Base-by-base conservation (phyloP, 2,329 filamentous ascomycete species). In the Cladobotryum protrusum region DNA sequence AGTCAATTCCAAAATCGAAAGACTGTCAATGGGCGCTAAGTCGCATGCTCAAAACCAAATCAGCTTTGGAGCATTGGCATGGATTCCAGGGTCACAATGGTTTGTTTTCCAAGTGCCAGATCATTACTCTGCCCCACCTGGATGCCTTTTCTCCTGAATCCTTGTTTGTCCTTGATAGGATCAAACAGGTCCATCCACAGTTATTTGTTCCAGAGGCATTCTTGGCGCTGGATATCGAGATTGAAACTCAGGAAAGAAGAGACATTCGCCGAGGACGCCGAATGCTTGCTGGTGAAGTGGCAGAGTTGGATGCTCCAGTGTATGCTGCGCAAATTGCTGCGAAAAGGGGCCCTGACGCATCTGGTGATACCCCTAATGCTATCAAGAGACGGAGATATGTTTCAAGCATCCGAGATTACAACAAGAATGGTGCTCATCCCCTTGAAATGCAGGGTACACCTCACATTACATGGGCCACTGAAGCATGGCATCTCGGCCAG, bases 271-370 rank as follows among this genome's bases (percentile, higher is more conserved):
- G 63, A 9, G 65, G 68, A 42, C 64, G 70, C 47, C 63, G 71
- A 49, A 57, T 62, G 56, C 67, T 72, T 43, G 65, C 67, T 3
- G 60, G 68, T 9, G 72, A 74, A 45, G 68, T 79, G 15, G 74
- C 75, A 34, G 66, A 72, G n/a, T 59, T 79, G 24, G 68, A 71
- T 46, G 76, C 76, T 2, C 76, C 76, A 3, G 72, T 77, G 24
- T 79, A 79, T 59, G 66, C 61, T n/a, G 66, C 67, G 9, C 67
- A 70, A 54, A 50, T 63, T 43, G 62, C 66, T 12, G 60, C 64
- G 9, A 70, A 68, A 52, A 63, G 63, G 33, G 58, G 54, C 2
- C 48, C 54, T 4, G 60, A 62, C 33, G 52, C 54, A 6, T 39
- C 52, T 3, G 54, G 61, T 13, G 63, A 61, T 24, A 50, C 52